A percentile compares a stretch with the other conserved stretches of the same genome.
phyloP scores from a whole-genome alignment of 768 basidiomycete species.

The Xanthoconium stramineum region DNA sequence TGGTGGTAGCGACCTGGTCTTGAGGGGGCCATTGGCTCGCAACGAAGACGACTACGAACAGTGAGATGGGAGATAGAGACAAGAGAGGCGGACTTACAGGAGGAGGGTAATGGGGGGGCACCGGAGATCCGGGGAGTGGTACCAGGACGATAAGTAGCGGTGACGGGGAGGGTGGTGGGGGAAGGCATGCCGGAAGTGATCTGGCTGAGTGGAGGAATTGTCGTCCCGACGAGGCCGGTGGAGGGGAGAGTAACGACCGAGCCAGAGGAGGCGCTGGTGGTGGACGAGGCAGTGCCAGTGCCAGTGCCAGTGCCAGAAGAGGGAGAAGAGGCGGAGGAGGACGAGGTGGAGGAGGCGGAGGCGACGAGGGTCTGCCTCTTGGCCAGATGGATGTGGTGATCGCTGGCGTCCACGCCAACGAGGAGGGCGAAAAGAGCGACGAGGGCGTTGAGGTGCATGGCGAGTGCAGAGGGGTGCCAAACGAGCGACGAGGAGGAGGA shows the following conservation, averaged over 20 bases:
- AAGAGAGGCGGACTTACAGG: constrained; percentile 41
- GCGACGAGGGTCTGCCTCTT: constrained; percentile 34
- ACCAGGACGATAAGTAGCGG: constrained; percentile 56
- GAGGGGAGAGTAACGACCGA: constrained; percentile 18
- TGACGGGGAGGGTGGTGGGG: constrained; percentile 44
- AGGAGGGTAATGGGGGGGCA: constrained; percentile 61
- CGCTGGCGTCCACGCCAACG: constrained; percentile 36
- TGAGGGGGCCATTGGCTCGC: constrained; percentile 56
- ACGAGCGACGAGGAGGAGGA: background rate
- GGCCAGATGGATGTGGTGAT: constrained; percentile 36
- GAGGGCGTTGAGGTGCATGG: constrained; percentile 46
- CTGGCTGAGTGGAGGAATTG: constrained; percentile 54
- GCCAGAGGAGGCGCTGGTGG: constrained; percentile 1
- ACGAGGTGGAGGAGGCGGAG: background rate
- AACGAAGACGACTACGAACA: constrained; percentile 41
- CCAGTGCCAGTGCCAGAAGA: background rate
- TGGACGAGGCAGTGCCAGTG: background rate
- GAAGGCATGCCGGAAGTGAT: constrained; percentile 66
- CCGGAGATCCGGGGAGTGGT: constrained; percentile 60
- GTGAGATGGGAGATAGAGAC: background rate
- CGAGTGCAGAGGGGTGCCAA: background rate
- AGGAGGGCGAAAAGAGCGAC: constrained; percentile 45
- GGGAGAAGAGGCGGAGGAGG: constrained; percentile 4
- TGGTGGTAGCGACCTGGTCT: constrained; percentile 57
- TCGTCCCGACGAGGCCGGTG: constrained; percentile 36